Conservation (phyloP, 164 flowering plant species). For the Platanus orientalis region DNA sequence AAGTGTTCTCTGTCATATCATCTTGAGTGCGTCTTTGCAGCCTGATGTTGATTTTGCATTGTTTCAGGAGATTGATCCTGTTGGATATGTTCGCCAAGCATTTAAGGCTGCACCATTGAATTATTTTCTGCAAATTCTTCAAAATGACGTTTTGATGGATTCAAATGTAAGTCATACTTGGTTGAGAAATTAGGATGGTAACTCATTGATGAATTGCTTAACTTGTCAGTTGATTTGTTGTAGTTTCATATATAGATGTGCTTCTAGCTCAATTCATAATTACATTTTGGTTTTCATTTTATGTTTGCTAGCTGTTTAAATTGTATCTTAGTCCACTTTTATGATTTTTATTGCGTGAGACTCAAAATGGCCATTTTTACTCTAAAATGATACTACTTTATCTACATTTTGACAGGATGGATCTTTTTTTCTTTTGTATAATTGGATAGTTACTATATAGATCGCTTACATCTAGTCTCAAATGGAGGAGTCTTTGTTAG, state of each 20-base stretch:
- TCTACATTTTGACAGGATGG: too few species aligned
- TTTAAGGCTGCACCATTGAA: slow-evolving; percentile 65
- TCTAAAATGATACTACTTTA: too few species aligned
- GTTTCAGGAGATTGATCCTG: slow-evolving; percentile 82
- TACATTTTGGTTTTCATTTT: too few species aligned
- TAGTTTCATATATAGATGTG: background rate
- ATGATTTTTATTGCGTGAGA: too few species aligned
- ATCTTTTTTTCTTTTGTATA: too few species aligned
- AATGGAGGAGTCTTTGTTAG: too few species aligned
- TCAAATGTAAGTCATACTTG: slow-evolving; percentile 60
- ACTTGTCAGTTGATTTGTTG: background rate
- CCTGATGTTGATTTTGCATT: background rate
- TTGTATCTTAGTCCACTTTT: too few species aligned
- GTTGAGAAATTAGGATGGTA: background rate
- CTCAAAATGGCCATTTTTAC: too few species aligned
- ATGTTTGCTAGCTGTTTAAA: too few species aligned
- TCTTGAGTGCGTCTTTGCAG: background rate
- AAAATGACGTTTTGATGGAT: slow-evolving; percentile 52
- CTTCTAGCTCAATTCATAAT: background rate
- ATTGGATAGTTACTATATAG: too few species aligned
- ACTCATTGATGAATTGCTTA: slow-evolving; percentile 6
- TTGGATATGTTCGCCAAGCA: slow-evolving; percentile 84
- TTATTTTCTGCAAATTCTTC: slow-evolving; percentile 62
- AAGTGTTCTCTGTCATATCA: background rate
- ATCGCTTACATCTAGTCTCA: too few species aligned